Percentiles rank a stretch among this genome's conserved stretches.
Conservation (phyloP, 1,284 basidiomycete genomes). For the Trichosporon inkin region DNA sequence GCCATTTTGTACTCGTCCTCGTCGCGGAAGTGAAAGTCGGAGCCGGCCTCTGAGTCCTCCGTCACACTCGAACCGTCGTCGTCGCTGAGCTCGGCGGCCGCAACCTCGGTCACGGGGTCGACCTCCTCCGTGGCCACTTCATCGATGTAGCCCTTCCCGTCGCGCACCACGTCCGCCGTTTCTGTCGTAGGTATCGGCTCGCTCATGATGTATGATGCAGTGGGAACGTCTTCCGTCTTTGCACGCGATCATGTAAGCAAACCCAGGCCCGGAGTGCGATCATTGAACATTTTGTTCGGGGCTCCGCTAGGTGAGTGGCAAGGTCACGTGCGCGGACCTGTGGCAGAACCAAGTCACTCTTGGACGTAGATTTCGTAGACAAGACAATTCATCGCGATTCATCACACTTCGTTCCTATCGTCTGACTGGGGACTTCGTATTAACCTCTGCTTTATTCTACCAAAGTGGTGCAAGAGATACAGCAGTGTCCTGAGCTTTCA, state of each 20-base stretch:
- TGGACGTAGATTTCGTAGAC: not conserved
- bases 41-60: conserved; percentile 17
- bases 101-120: conserved; percentile 5
- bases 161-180: conserved; percentile 11
- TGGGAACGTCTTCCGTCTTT: not conserved
- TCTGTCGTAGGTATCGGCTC: not conserved
- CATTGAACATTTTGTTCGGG: conserved; percentile 10
- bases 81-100: conserved; percentile 3
- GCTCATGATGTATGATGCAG: conserved; percentile 9
- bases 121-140: conserved; percentile 18
- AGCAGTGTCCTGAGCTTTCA: not conserved
- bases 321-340: not conserved
- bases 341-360: conserved; percentile 3
- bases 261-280: not conserved
- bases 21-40: conserved; percentile 10
- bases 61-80: conserved; percentile 33
- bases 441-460: not conserved
- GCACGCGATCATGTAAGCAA: not conserved
- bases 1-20: conserved; percentile 23
- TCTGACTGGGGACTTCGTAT: not conserved
- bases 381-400: not conserved
- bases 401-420: not conserved
- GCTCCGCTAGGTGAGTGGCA: conserved; percentile 5
- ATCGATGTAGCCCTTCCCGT: conserved; percentile 29
- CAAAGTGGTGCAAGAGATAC: too few species aligned